A percentile compares a stretch with the other conserved stretches of the same genome.
Evolutionary conservation across 768 basidiomycete genomes (phyloP).

Genomic region (Nidularia pulvinata): DNA sequence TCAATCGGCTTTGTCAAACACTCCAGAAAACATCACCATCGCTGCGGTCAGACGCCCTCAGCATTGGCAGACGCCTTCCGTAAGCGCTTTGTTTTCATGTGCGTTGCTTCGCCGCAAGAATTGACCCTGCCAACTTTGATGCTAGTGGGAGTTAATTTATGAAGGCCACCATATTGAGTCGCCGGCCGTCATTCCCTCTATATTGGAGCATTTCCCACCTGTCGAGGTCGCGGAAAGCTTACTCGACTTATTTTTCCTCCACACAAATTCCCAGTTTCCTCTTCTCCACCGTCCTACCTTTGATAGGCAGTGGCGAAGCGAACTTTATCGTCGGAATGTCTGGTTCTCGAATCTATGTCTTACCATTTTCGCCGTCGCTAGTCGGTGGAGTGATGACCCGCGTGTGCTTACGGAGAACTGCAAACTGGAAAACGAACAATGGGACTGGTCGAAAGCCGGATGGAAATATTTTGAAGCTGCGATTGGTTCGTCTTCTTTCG

Average conservation of each 20-base stretch:
- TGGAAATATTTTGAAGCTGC: slow-evolving; percentile 60
- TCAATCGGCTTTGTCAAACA: neutral
- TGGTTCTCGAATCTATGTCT: slow-evolving; percentile 66
- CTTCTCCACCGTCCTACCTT: slow-evolving; percentile 76
- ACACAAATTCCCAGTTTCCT: slow-evolving; percentile 60
- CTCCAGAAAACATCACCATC: slow-evolving; percentile 16
- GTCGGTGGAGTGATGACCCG: slow-evolving; percentile 63
- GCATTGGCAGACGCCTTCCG: slow-evolving; percentile 61
- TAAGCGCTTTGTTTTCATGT: slow-evolving; percentile 23
- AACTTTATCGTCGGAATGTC: slow-evolving; percentile 49
- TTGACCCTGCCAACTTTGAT: neutral
- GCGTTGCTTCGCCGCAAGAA: neutral
- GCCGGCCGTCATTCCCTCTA: slow-evolving; percentile 23
- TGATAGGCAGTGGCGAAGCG: slow-evolving; percentile 53
- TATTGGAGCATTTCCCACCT: slow-evolving; percentile 57
- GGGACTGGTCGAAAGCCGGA: slow-evolving; percentile 55
- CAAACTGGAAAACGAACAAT: slow-evolving; percentile 18
- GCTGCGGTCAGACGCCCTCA: slow-evolving; percentile 33
- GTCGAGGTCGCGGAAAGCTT: slow-evolving; percentile 55
- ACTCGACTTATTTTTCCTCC: slow-evolving; percentile 67
- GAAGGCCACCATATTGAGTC: slow-evolving; percentile 40
- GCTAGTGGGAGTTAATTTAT: slow-evolving; percentile 59
- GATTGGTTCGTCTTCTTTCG: slow-evolving; percentile 34
- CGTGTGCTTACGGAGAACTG: slow-evolving; percentile 43
- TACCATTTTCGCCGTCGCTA: slow-evolving; percentile 67